phyloP scores from a whole-genome alignment of 208 protist genomes.

The Leishmania lainsoni region DNA sequence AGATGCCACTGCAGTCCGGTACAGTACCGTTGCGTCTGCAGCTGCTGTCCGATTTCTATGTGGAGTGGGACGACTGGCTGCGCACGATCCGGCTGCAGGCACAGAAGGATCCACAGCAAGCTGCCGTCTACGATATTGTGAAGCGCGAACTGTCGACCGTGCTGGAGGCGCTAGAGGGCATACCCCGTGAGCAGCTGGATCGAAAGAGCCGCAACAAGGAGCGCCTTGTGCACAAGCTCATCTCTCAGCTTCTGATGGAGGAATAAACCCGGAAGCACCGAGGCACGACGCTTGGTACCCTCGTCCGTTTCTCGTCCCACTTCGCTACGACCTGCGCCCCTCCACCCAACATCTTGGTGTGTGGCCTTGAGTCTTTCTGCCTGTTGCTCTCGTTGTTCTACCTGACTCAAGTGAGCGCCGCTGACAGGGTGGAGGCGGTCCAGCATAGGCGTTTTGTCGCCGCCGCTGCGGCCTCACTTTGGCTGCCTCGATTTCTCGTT shows the following conservation, averaged over 20 bases:
- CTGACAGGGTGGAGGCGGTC: neutral
- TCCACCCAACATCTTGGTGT: neutral
- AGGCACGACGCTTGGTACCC: neutral
- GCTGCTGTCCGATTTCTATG: constrained; percentile 75
- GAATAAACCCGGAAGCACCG: constrained; percentile 17
- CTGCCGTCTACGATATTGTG: constrained; percentile 53
- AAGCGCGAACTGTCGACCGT: constrained; percentile 67
- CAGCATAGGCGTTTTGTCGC: neutral
- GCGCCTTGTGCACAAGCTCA: constrained; percentile 70
- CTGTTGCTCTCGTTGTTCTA: neutral
- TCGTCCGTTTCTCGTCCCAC: neutral
- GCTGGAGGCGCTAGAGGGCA: constrained; percentile 40
- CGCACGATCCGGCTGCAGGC: constrained; percentile 64
- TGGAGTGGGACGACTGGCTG: constrained; percentile 89
- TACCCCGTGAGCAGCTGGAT: constrained; percentile 61
- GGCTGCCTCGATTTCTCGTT: neutral
- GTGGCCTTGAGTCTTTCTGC: neutral
- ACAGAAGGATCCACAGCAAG: constrained; percentile 38
- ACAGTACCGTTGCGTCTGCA: constrained; percentile 74
- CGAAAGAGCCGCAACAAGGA: constrained; percentile 76
- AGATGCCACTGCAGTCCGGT: constrained; percentile 51
- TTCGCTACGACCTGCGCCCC: neutral
- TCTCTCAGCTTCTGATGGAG: constrained; percentile 48
- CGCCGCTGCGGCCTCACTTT: neutral
- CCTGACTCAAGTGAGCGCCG: neutral